Conservation (phyloP, 352 stramenopile species). For the Globisporangium nodosum region DNA sequence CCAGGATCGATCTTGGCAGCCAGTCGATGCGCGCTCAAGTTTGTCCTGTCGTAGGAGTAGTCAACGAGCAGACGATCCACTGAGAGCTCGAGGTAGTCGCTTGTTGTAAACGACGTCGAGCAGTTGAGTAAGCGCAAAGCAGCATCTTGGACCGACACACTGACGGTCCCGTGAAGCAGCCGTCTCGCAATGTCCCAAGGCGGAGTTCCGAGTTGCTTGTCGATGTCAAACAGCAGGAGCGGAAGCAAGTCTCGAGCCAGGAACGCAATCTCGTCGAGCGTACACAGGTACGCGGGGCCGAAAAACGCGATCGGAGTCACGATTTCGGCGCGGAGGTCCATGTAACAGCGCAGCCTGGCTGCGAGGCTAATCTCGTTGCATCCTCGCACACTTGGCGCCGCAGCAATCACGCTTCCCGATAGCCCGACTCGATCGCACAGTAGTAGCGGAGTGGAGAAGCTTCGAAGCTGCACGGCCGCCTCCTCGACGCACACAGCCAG, state of each 20-base stretch:
- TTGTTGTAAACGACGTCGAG: conserved; percentile 38
- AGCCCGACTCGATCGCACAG: conserved; percentile 27
- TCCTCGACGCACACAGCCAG: conserved; percentile 26
- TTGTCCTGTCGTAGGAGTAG: conserved; percentile 27
- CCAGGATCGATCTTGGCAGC: conserved; percentile 65
- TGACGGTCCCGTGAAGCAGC: conserved; percentile 49
- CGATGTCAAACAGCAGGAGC: conserved; percentile 39
- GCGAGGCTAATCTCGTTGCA: conserved; percentile 14
- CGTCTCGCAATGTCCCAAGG: conserved; percentile 55
- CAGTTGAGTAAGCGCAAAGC: conserved; percentile 38
- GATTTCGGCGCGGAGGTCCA: conserved; percentile 33
- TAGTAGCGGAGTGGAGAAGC: conserved; percentile 43
- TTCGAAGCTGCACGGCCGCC: conserved; percentile 33
- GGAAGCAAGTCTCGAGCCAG: conserved; percentile 28
- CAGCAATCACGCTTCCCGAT: conserved; percentile 29
- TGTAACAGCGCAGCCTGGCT: conserved; percentile 28
- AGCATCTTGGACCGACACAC: conserved; percentile 30
- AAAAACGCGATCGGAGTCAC: conserved; percentile 39
- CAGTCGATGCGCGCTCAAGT: conserved; percentile 39
- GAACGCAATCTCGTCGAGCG: conserved; percentile 37
- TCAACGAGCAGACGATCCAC: conserved; percentile 27
- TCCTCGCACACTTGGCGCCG: conserved; percentile 9
- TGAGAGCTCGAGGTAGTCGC: conserved; percentile 48
- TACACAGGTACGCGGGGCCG: conserved; percentile 45
- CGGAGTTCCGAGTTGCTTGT: conserved; percentile 26